Conservation (phyloP, 2,329 filamentous ascomycete genomes). For the Colletotrichum agaves region DNA sequence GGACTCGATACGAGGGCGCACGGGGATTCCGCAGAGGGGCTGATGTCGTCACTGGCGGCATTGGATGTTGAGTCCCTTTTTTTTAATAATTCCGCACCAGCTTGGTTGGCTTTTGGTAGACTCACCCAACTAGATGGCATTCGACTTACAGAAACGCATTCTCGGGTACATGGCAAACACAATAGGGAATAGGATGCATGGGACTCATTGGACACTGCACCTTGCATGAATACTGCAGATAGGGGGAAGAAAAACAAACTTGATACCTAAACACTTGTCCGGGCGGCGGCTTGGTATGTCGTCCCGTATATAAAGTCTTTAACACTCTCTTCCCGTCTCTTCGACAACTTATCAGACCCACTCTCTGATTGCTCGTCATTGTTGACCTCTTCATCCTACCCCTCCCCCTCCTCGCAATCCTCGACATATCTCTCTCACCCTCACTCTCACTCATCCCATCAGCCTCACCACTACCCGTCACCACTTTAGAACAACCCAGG, state of each 20-base stretch:
- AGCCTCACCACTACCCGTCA: background rate
- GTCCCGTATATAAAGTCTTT: conserved; percentile 14
- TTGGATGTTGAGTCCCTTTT: conserved; percentile 2
- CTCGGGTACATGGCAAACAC: background rate
- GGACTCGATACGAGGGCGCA: conserved; percentile 21
- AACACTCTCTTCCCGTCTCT: background rate
- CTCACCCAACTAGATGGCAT: background rate
- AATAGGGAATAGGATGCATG: background rate
- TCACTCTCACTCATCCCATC: background rate
- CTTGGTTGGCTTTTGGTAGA: background rate
- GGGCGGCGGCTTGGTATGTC: conserved; percentile 19
- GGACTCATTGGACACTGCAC: background rate
- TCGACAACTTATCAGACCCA: conserved; percentile 2
- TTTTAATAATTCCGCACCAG: too few species aligned
- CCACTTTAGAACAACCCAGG: background rate
- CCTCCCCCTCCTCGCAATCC: conserved; percentile 26
- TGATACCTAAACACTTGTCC: conserved; percentile 8
- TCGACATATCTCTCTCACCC: background rate
- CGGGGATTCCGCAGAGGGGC: background rate
- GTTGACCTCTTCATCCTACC: conserved; percentile 14
- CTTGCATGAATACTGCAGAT: background rate
- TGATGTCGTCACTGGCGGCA: conserved; percentile 21
- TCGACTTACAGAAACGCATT: background rate
- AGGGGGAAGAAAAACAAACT: too few species aligned
- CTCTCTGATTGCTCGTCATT: background rate